Evolutionary conservation across 805 yeast species (phyloP).

Genomic region (Torulaspora delbrueckii): DNA sequence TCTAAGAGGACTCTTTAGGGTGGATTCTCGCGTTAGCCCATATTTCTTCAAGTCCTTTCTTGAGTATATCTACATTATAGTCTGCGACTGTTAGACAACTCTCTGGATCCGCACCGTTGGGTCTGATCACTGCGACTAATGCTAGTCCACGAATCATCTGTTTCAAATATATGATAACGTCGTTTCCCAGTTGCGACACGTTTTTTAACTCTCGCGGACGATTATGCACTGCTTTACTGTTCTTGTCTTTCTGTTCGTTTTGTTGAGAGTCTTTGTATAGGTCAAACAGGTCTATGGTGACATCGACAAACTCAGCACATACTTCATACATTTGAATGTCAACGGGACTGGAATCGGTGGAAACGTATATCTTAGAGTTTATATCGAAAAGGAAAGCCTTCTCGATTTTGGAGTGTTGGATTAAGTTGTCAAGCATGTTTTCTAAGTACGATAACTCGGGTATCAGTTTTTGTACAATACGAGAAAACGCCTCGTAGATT

Average conservation of each 20-base stretch:
- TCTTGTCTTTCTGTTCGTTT: not conserved
- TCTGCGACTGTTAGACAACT: constrained; percentile 65
- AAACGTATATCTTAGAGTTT: constrained; percentile 87
- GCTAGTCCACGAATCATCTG: constrained; percentile 94
- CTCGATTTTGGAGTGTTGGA: constrained; percentile 85
- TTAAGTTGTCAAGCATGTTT: constrained; percentile 79
- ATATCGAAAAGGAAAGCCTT: constrained; percentile 91
- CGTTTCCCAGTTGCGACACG: constrained; percentile 73
- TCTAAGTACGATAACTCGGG: constrained; percentile 86
- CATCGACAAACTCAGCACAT: constrained; percentile 95
- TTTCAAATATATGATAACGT: constrained; percentile 74
- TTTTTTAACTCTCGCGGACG: constrained; percentile 48
- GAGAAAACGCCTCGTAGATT: constrained; percentile 89
- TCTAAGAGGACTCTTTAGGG: constrained; percentile 2
- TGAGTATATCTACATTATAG: constrained; percentile 79
- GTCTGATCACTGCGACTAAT: constrained; percentile 76
- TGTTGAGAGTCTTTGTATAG: constrained; percentile 42
- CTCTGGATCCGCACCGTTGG: constrained; percentile 50
- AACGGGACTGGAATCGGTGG: constrained; percentile 93
- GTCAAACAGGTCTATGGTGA: constrained; percentile 81
- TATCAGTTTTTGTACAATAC: constrained; percentile 86
- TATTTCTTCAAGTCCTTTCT: constrained; percentile 67
- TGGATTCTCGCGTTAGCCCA: constrained; percentile 37
- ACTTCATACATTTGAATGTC: constrained; percentile 94
- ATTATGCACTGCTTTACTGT: constrained; percentile 2